These are phyloP conservation scores for Thermochaetoides thermophila DNA, from an alignment of 495 filamentous ascomycete species.

Conservation along the genomic window DNA sequence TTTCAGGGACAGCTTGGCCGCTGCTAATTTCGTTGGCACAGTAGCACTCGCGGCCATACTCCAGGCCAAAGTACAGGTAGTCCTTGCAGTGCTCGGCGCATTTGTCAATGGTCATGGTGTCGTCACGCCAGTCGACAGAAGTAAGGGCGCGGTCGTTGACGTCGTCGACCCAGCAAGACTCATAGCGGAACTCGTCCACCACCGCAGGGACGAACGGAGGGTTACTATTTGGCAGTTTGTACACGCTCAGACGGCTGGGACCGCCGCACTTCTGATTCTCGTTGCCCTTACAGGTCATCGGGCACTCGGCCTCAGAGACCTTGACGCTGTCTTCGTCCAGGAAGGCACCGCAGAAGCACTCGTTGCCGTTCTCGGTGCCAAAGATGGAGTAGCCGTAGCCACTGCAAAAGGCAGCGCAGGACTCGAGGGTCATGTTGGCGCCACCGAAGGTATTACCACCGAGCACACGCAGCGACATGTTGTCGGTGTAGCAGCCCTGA, in stretches of 20 bases:
- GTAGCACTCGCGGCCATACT: slow-evolving; percentile 23
- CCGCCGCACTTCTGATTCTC: slow-evolving; percentile 1
- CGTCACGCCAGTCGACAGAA: slow-evolving; percentile 3
- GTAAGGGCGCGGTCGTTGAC: slow-evolving; percentile 11
- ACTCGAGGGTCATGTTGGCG: slow-evolving; percentile 14
- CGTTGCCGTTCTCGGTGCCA: slow-evolving; percentile 4
- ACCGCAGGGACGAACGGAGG: slow-evolving; percentile 10
- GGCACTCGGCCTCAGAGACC: slow-evolving; percentile 1
- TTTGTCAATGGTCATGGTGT: slow-evolving; percentile 18
- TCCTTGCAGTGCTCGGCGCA: slow-evolving; percentile 18
- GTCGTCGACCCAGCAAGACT: slow-evolving; percentile 25
- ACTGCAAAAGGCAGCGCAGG: slow-evolving; percentile 12
- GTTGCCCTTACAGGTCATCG: slow-evolving; percentile 2
- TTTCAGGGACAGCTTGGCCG: neutral
- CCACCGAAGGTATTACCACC: neutral
- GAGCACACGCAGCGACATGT: neutral
- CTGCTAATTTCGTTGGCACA: slow-evolving; percentile 18
- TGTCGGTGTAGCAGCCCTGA: slow-evolving; percentile 5
- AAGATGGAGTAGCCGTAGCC: slow-evolving; percentile 1
- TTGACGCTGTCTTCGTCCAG: neutral
- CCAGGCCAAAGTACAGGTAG: slow-evolving; percentile 20
- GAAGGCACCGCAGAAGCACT: slow-evolving; percentile 7
- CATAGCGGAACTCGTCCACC: slow-evolving; percentile 15
- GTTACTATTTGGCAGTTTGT: slow-evolving; percentile 4
- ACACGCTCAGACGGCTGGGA: slow-evolving; percentile 16